A percentile compares a stretch with the other conserved stretches of the same genome.
Conservation (phyloP, 2,329 filamentous ascomycete genomes). For the Fusarium sp. region DNA sequence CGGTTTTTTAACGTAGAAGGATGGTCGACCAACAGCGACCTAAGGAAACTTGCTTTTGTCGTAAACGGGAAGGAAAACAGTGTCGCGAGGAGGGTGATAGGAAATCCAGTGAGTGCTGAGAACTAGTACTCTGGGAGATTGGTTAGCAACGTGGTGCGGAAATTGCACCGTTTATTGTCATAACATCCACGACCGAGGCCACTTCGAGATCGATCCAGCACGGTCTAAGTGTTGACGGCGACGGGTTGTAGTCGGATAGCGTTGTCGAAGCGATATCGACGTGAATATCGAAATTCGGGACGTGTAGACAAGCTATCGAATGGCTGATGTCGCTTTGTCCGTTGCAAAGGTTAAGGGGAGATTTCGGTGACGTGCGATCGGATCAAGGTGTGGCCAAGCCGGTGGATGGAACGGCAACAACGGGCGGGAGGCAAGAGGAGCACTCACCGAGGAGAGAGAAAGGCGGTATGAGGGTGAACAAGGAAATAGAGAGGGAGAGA, state of each 20-base stretch:
- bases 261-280: neutral
- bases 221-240: neutral
- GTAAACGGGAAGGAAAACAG: conserved; percentile 22
- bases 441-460: conserved; percentile 37
- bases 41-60: conserved; percentile 24
- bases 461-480: conserved; percentile 21
- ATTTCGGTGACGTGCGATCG: neutral
- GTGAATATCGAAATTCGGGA: neutral
- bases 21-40: conserved; percentile 12
- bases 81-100: conserved; percentile 6
- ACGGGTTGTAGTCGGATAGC: neutral
- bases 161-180: neutral
- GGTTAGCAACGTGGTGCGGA: conserved; percentile 10
- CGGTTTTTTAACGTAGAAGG: conserved; percentile 8
- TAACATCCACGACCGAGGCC: neutral
- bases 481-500: conserved; percentile 20
- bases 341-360: neutral
- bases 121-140: conserved; percentile 16
- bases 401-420: neutral
- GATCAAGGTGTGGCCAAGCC: neutral
- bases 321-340: neutral
- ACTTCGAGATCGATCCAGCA: neutral
- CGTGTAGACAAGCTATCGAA: neutral
- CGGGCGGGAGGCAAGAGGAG: neutral
- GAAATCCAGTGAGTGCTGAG: conserved; percentile 18